A percentile compares a stretch with the other conserved stretches of the same genome.
Conservation (phyloP, 805 yeast species). For the Yamadazyma scolyti region DNA sequence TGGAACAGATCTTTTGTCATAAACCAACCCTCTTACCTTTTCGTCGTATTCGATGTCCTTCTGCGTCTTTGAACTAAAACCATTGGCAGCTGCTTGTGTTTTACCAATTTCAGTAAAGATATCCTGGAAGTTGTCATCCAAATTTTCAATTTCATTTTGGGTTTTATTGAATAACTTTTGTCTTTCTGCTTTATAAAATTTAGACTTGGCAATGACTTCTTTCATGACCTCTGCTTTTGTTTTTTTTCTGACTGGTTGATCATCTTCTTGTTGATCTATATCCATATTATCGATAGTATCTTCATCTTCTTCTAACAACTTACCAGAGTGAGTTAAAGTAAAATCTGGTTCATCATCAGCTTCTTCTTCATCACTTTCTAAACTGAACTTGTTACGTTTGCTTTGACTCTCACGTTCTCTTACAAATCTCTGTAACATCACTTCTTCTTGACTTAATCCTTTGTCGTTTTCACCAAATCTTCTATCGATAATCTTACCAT, state of each 20-base stretch:
- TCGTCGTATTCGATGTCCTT: conserved; percentile 57
- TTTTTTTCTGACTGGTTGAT: conserved; percentile 55
- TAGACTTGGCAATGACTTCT: conserved; percentile 79
- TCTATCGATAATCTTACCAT: conserved; percentile 77
- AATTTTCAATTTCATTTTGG: conserved; percentile 58
- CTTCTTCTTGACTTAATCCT: conserved; percentile 77
- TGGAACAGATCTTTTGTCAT: conserved; percentile 76
- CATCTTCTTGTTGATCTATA: conserved; percentile 32
- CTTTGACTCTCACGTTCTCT: conserved; percentile 71
- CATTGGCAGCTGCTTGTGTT: conserved; percentile 16
- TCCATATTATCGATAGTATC: conserved; percentile 30
- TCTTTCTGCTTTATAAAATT: conserved; percentile 71
- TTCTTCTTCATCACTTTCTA: conserved; percentile 65
- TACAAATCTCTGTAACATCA: conserved; percentile 92
- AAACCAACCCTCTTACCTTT: conserved; percentile 60
- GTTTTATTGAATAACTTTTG: conserved; percentile 59
- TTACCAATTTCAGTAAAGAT: conserved; percentile 52
- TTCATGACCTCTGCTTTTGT: conserved; percentile 84
- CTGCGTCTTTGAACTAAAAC: conserved; percentile 27
- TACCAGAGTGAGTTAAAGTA: conserved; percentile 76
- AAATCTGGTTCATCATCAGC: conserved; percentile 41
- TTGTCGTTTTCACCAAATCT: conserved; percentile 86
- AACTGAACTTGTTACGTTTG: conserved; percentile 42
- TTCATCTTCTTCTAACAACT: conserved; percentile 54
- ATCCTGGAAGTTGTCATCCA: conserved; percentile 73